Percentiles rank a stretch among this genome's conserved stretches.
phyloP scores from a whole-genome alignment of 148 eudicot species.

The Tetragonia tetragonoides region DNA sequence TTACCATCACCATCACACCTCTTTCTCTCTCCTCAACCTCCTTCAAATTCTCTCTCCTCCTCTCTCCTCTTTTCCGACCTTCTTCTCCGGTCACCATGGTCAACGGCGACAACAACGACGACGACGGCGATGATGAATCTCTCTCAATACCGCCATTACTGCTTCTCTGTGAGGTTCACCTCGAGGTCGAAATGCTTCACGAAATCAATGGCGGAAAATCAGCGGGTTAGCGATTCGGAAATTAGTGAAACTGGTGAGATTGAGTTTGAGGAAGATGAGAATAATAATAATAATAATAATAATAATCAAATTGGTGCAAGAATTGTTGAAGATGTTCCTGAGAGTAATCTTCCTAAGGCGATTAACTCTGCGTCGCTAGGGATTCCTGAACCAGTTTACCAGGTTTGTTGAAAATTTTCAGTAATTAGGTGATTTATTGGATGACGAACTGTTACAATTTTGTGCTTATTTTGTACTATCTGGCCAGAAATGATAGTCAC shows the following conservation, averaged over 20 bases:
- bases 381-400: constrained; percentile 88
- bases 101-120: not conserved
- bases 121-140: not conserved
- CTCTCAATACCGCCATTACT: constrained; percentile 17
- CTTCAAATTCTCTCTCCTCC: constrained; percentile 26
- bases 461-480: not conserved
- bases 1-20: constrained; percentile 22
- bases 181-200: constrained; percentile 31
- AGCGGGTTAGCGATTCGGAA: constrained; percentile 36
- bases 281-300: not conserved
- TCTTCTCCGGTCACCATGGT: constrained; percentile 24
- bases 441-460: not conserved
- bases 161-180: constrained; percentile 18
- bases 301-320: constrained; percentile 6
- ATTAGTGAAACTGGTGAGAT: constrained; percentile 14
- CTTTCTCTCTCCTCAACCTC: constrained; percentile 15
- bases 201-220: constrained; percentile 46
- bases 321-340: constrained; percentile 15
- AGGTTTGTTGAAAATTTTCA: constrained; percentile 39
- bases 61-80: constrained; percentile 21
- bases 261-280: constrained; percentile 28
- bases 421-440: not conserved
- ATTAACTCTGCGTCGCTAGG: constrained; percentile 41
- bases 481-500: not conserved
- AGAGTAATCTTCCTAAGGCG: constrained; percentile 23